A percentile compares a stretch with the other conserved stretches of the same genome.
Evolutionary conservation across 1,284 basidiomycete species (phyloP).

Genomic region (Leccinum griseonigrum): DNA sequence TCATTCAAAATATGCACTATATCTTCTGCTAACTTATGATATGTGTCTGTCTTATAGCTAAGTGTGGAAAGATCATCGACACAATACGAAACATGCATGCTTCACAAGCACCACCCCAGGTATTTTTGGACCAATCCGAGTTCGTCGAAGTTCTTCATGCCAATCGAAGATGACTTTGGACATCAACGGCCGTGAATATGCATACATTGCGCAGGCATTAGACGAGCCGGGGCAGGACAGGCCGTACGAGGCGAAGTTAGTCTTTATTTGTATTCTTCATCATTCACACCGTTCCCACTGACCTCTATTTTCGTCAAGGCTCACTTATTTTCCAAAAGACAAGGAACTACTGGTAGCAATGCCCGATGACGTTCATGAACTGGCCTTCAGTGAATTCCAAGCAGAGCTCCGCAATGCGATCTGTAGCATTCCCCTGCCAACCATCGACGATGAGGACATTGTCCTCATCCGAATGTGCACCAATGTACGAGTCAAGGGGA

Average conservation of each 20-base stretch:
- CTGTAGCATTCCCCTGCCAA: neutral
- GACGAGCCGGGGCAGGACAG: neutral
- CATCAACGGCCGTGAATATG: neutral
- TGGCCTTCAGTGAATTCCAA: neutral
- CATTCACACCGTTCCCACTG: neutral
- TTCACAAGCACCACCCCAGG: no score
- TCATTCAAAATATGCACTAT: no score
- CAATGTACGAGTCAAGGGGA: neutral
- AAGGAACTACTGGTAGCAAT: neutral
- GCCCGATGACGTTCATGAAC: neutral
- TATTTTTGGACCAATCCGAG: neutral
- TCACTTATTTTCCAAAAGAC: neutral
- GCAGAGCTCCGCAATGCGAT: neutral
- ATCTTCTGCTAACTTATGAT: no score
- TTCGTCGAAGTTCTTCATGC: no score
- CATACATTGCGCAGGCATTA: neutral
- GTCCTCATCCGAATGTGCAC: neutral
- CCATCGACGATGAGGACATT: neutral
- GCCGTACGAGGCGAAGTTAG: neutral
- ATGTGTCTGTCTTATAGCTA: neutral
- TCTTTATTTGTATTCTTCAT: neutral
- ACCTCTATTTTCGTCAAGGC: neutral
- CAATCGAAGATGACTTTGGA: neutral
- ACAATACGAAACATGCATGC: neutral
- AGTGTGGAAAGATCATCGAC: neutral